These are phyloP conservation scores for Aspergillus oerlinghausenensis DNA, from an alignment of 2,329 filamentous ascomycete species.

Conservation along the genomic window DNA sequence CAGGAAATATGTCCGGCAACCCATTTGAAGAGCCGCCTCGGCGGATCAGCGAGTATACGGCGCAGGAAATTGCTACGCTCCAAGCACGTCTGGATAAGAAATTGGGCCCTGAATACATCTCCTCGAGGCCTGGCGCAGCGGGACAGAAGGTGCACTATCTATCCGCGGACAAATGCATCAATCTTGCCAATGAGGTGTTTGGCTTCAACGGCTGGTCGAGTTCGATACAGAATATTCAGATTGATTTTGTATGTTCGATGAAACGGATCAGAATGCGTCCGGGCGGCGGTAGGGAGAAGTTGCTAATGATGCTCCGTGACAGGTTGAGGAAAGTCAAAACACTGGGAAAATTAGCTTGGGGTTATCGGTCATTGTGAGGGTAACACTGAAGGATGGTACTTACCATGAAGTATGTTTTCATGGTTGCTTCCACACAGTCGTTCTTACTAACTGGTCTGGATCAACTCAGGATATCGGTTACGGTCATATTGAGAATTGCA, in stretches of 20 bases:
- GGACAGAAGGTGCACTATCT: slow-evolving; percentile 89
- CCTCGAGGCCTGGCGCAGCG: slow-evolving; percentile 73
- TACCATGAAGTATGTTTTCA: slow-evolving; percentile 66
- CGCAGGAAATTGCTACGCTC: slow-evolving; percentile 83
- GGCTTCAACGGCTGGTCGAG: slow-evolving; percentile 98
- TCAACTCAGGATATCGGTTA: slow-evolving; percentile 74
- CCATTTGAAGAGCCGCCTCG: slow-evolving; percentile 72
- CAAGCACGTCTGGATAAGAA: slow-evolving; percentile 86
- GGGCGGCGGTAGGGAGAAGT: background rate
- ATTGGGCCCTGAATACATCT: slow-evolving; percentile 93
- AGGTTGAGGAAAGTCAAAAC: slow-evolving; percentile 74
- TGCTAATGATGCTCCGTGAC: slow-evolving; percentile 6
- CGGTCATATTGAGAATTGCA: slow-evolving; percentile 92
- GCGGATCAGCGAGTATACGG: slow-evolving; percentile 74
- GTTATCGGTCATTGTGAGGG: slow-evolving; percentile 81
- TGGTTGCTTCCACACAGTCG: background rate
- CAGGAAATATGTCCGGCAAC: slow-evolving; percentile 50
- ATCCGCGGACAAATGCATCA: slow-evolving; percentile 93
- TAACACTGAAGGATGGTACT: slow-evolving; percentile 89
- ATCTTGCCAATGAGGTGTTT: slow-evolving; percentile 90
- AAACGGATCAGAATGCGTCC: background rate
- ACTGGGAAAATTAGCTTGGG: slow-evolving; percentile 79
- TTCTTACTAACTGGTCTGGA: background rate
- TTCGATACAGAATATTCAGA: slow-evolving; percentile 87
- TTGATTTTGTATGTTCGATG: slow-evolving; percentile 67